phyloP scores from a whole-genome alignment of 768 basidiomycete species.

The Rhodotorula graminis region DNA sequence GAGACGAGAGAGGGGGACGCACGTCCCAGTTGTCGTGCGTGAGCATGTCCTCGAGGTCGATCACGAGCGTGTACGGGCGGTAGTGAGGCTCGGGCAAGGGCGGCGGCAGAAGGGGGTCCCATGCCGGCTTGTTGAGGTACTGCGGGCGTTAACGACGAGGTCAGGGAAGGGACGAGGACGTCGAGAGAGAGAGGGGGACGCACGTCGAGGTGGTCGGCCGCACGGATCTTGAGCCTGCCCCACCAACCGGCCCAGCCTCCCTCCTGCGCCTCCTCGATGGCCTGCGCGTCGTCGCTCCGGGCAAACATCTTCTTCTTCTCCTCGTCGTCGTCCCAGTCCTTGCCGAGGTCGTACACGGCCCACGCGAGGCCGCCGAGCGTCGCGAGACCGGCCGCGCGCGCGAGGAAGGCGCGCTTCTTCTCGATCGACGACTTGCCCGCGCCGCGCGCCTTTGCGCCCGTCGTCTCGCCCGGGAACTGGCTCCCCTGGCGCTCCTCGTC shows the following conservation, averaged over 20 bases:
- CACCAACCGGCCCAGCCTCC: slow-evolving; percentile 52
- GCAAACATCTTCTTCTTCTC: slow-evolving; percentile 56
- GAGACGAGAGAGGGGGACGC: slow-evolving; percentile 48
- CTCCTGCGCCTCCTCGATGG: slow-evolving; percentile 29
- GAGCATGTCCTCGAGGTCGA: slow-evolving; percentile 87
- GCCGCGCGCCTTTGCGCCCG: slow-evolving; percentile 48
- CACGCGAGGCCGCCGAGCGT: slow-evolving; percentile 56
- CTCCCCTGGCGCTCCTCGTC: slow-evolving; percentile 13
- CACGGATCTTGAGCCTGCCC: slow-evolving; percentile 40
- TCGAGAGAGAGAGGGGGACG: slow-evolving; percentile 28
- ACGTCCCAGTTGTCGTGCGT: slow-evolving; percentile 95
- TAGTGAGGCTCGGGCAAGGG: slow-evolving; percentile 74
- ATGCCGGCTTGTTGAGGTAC: slow-evolving; percentile 90
- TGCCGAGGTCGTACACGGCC: slow-evolving; percentile 63
- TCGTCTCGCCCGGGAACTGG: slow-evolving; percentile 29
- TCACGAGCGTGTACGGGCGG: slow-evolving; percentile 83
- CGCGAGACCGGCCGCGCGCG: slow-evolving; percentile 55
- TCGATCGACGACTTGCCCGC: slow-evolving; percentile 75
- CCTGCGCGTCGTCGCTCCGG: slow-evolving; percentile 33
- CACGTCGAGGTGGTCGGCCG: slow-evolving; percentile 36
- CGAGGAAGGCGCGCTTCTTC: slow-evolving; percentile 58
- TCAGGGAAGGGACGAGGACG: neutral
- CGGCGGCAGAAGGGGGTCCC: slow-evolving; percentile 85
- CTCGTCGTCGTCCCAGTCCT: slow-evolving; percentile 73
- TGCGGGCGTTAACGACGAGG: slow-evolving; percentile 44